Evolutionary conservation across 148 eudicot genomes (phyloP).

Genomic region (Chenopodium quinoa): DNA sequence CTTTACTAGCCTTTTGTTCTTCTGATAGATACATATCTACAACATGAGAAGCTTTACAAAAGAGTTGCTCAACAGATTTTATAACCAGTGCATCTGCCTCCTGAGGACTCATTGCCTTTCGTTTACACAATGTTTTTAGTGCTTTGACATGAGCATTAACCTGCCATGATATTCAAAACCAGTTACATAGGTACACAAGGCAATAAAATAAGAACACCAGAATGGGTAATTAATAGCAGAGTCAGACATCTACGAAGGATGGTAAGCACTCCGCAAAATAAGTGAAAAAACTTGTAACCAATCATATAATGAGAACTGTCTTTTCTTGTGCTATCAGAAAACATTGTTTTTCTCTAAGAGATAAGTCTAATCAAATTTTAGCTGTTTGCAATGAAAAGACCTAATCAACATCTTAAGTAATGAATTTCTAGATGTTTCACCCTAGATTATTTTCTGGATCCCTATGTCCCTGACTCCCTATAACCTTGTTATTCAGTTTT

Average conservation of each 20-base stretch:
- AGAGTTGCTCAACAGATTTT: constrained; percentile 64
- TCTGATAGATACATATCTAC: constrained; percentile 56
- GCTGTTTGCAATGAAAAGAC: constrained; percentile 1
- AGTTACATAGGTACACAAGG: background rate
- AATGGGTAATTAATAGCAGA: background rate
- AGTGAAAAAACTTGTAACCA: background rate
- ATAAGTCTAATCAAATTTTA: background rate
- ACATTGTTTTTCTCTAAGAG: background rate
- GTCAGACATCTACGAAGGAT: background rate
- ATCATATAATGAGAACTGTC: background rate
- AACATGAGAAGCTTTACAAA: constrained; percentile 56
- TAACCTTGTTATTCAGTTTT: too few relatives aligned
- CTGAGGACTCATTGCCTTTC: constrained; percentile 57
- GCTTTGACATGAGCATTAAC: constrained; percentile 97
- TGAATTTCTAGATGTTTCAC: background rate
- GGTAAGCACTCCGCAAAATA: background rate
- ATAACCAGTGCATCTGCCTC: constrained; percentile 76
- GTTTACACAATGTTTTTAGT: constrained; percentile 81
- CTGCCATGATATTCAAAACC: constrained; percentile 38
- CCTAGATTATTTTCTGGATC: background rate
- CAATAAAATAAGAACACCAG: background rate
- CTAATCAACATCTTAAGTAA: background rate
- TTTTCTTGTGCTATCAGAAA: background rate
- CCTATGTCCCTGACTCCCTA: background rate
- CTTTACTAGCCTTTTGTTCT: constrained; percentile 44